Percentiles rank a stretch among this genome's conserved stretches.
Conservation (phyloP, 75 land plant genomes). For the Cupressus sempervirens region DNA sequence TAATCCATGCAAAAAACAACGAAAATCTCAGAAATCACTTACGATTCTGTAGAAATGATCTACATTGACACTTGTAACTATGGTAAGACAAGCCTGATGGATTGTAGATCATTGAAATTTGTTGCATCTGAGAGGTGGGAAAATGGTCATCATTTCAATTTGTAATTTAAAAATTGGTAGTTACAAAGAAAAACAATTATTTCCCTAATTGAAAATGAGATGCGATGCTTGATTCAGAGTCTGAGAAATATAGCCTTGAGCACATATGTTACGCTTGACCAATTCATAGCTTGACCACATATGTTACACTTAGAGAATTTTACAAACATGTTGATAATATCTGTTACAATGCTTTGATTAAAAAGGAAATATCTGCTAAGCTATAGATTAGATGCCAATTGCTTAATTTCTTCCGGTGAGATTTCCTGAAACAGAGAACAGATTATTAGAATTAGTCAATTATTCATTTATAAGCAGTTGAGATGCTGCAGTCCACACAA, state of each 20-base stretch:
- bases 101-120: background rate
- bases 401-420: background rate
- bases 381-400: background rate
- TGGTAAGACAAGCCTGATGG: background rate
- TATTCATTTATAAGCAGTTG: background rate
- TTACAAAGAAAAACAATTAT: background rate
- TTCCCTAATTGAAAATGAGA: background rate
- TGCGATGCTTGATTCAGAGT: background rate
- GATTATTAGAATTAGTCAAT: background rate
- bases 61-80: background rate
- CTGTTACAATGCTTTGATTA: background rate
- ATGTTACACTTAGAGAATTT: background rate
- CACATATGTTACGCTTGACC: background rate
- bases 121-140: background rate
- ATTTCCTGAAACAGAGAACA: background rate
- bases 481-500: background rate
- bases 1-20: background rate
- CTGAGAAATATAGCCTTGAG: background rate
- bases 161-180: background rate
- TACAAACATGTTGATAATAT: background rate
- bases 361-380: background rate
- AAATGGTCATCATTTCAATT: background rate
- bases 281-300: background rate
- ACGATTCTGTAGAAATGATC: background rate
- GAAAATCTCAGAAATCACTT: background rate